These are phyloP conservation scores for Saccharomycopsis sp. DNA, from an alignment of 805 yeast species.

Conservation along the genomic window DNA sequence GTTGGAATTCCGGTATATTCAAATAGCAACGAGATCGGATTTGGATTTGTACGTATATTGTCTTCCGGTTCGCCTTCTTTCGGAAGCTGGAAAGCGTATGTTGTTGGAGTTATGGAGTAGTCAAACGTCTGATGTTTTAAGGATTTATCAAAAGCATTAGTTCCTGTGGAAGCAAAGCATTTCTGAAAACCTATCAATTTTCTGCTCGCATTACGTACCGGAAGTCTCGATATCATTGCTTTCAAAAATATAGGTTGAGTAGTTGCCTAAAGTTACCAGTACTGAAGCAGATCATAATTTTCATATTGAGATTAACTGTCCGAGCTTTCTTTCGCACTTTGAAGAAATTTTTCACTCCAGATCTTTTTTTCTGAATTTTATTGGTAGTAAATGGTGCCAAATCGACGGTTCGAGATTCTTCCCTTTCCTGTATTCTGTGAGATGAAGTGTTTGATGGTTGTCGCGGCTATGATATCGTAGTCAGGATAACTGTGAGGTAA, in stretches of 20 bases:
- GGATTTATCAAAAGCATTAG: not conserved
- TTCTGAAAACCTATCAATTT: not conserved
- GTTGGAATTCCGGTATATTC: slow-evolving; percentile 34
- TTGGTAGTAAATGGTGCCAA: not conserved
- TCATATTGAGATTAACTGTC: not conserved
- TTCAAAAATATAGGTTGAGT: not conserved
- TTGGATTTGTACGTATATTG: slow-evolving; percentile 21
- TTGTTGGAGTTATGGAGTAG: slow-evolving; percentile 23
- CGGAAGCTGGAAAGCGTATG: slow-evolving; percentile 21
- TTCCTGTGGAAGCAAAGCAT: not conserved
- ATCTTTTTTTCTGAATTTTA: not conserved
- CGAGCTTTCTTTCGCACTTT: not conserved
- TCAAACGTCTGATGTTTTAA: slow-evolving; percentile 10
- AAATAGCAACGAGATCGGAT: slow-evolving; percentile 17
- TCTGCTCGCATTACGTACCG: not conserved
- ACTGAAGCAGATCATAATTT: not conserved
- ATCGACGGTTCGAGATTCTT: too few species aligned
- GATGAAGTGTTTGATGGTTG: too few species aligned
- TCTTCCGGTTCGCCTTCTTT: slow-evolving; percentile 3
- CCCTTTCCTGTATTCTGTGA: too few species aligned
- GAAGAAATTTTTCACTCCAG: not conserved
- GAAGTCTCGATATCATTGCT: not conserved
- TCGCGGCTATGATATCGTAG: too few species aligned
- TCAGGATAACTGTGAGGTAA: too few species aligned
- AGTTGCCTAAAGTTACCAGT: not conserved